These are phyloP conservation scores for Sugiyamaella neomexicana DNA, from an alignment of 1,139 yeast species.

Conservation along the genomic window DNA sequence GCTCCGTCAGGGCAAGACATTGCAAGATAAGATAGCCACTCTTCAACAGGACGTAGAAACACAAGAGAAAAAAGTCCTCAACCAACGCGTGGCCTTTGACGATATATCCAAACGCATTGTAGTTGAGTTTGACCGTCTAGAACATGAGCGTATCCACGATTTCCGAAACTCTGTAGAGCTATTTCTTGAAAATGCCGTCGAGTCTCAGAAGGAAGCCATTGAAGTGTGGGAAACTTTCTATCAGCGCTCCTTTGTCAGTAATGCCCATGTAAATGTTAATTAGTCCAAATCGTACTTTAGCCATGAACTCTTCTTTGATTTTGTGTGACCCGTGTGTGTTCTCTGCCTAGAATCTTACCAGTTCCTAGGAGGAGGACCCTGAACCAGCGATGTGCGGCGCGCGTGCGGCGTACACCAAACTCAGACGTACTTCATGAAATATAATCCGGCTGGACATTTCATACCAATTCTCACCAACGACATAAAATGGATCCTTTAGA, in stretches of 20 bases:
- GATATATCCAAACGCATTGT: constrained; percentile 64
- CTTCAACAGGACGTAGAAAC: constrained; percentile 59
- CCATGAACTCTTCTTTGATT: not conserved
- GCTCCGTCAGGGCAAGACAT: constrained; percentile 55
- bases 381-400: not conserved
- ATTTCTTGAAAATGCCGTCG: constrained; percentile 86
- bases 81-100: constrained; percentile 59
- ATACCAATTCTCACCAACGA: not conserved
- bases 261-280: not conserved
- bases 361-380: too few relatives aligned
- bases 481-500: constrained; percentile 33
- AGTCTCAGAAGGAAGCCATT: constrained; percentile 90
- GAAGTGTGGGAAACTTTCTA: constrained; percentile 89
- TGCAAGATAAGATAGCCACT: constrained; percentile 58
- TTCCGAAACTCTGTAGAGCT: constrained; percentile 89
- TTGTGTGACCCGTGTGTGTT: too few relatives aligned
- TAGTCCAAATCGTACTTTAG: not conserved
- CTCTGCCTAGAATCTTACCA: too few relatives aligned
- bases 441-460: not conserved
- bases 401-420: not conserved
- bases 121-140: constrained; percentile 67
- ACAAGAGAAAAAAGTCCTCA: constrained; percentile 58
- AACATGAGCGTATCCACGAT: constrained; percentile 74
- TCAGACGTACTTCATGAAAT: not conserved
- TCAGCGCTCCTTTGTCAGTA: constrained; percentile 27